Base-by-base conservation (phyloP, 2,329 filamentous ascomycete genomes). In the Xylariaceae sp. region DNA sequence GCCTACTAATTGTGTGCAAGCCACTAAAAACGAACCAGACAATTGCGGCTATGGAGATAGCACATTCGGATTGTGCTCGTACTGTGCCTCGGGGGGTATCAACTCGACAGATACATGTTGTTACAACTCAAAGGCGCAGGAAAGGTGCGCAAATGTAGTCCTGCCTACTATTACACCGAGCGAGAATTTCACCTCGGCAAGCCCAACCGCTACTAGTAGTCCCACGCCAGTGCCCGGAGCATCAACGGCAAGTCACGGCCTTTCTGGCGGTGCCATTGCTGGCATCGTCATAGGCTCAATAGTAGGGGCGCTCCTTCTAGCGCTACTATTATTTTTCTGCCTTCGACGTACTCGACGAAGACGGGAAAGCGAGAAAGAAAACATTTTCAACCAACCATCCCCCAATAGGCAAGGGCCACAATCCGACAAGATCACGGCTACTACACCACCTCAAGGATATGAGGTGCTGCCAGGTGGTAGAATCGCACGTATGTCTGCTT, bases 21-120 rank as follows among this genome's bases (percentile, higher is more conserved):
- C 89, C 43, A 84, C 85, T 50, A 76, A 82, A 36, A 99, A 99
- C 69, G 92, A 99, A 76, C 86, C 88, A 1, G 75, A 87, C 6
- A 91, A 98, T 71, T 99, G 95, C 74, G 95, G 95, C 43, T 99
- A 89, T 72, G 84, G 82, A 36, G 83, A 85, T 62, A 88, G 84
- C 72, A 86, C 82, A 6, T 73, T 87, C 53, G 92, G 93, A 2
- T 81, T 99, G 31, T 99, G 95, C 77, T 86, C 88, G 4, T 97
- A 95, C 74, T 99, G 95, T 74, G 83, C 85, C 37, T 81, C 87
- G 6, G 94, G 90, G 67, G 92, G 93, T 24, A 85, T 88, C 61
- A 98, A 98, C 75, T 89, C 92, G 8, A 98, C 94, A 47, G 94
- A 98, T 73, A 96, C 93, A 3, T 99, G 95, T 79, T 99, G 95